Evolutionary conservation across 2,329 filamentous ascomycete species (phyloP).

Genomic region (Colletotrichum salicis): DNA sequence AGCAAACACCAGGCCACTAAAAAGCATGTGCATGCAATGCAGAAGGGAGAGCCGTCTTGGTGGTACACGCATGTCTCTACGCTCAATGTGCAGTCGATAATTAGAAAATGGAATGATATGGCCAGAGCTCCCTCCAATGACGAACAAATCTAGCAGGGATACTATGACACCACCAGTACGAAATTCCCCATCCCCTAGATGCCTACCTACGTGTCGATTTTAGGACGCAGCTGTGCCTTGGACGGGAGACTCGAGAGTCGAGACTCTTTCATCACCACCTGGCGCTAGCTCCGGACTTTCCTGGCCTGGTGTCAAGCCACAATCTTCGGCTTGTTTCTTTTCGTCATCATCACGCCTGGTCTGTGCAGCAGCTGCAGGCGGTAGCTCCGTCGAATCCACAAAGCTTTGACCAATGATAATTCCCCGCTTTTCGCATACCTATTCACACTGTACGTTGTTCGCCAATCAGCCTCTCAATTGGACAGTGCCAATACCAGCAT

Average conservation of each 20-base stretch:
- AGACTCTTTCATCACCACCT: slow-evolving; percentile 30
- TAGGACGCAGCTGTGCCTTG: background rate
- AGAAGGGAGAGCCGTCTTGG: background rate
- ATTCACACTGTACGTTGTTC: slow-evolving; percentile 1
- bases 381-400: background rate
- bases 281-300: slow-evolving; percentile 30
- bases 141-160: background rate
- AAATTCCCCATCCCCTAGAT: background rate
- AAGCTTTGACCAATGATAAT: slow-evolving; percentile 27
- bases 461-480: no score
- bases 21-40: slow-evolving; percentile 5
- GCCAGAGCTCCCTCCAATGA: background rate
- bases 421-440: background rate
- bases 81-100: background rate
- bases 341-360: slow-evolving; percentile 29
- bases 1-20: slow-evolving; percentile 1
- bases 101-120: background rate
- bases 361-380: slow-evolving; percentile 24
- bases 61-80: background rate
- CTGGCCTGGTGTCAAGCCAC: slow-evolving; percentile 26
- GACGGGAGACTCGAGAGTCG: background rate
- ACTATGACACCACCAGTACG: background rate
- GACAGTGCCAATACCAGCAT: background rate
- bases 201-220: background rate
- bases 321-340: slow-evolving; percentile 19